These are phyloP conservation scores for Cynara cardunculus DNA, from an alignment of 129 eudicot genomes.

Conservation along the genomic window DNA sequence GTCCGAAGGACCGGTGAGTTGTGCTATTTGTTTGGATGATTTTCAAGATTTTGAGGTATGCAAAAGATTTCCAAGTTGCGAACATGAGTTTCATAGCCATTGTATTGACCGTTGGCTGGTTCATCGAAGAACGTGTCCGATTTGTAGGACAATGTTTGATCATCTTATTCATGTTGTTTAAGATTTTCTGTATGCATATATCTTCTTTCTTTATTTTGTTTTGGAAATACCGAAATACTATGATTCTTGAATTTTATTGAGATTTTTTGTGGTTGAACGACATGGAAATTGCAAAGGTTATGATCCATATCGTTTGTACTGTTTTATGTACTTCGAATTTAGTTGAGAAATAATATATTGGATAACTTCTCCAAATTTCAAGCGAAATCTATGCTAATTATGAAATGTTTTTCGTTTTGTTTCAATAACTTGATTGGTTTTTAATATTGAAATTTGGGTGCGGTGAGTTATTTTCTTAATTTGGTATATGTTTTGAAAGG, in stretches of 20 bases:
- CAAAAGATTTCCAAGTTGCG: conserved; percentile 57
- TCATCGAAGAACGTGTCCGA: conserved; percentile 59
- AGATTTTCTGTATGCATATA: conserved; percentile 1
- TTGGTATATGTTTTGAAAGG: background rate
- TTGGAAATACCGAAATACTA: background rate
- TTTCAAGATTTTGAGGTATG: conserved; percentile 47
- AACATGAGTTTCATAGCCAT: conserved; percentile 55
- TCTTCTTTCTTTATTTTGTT: background rate
- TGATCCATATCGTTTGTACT: background rate
- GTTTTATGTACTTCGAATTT: background rate
- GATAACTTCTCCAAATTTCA: background rate
- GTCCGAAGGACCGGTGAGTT: conserved; percentile 15
- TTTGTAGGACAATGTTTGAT: conserved; percentile 40
- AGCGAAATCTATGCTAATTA: background rate
- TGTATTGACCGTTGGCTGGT: conserved; percentile 68
- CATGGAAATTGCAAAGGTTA: conserved; percentile 5
- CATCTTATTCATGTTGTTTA: conserved; percentile 27
- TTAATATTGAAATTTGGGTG: background rate
- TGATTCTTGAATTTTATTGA: conserved; percentile 4
- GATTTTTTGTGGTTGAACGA: background rate
- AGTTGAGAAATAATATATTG: background rate
- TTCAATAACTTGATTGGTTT: background rate
- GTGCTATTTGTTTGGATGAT: conserved; percentile 68
- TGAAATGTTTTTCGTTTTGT: background rate
- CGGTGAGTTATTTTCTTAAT: too few species aligned